Conservation (phyloP, 345 rosid genomes). For the Atalantia buxifolia region DNA sequence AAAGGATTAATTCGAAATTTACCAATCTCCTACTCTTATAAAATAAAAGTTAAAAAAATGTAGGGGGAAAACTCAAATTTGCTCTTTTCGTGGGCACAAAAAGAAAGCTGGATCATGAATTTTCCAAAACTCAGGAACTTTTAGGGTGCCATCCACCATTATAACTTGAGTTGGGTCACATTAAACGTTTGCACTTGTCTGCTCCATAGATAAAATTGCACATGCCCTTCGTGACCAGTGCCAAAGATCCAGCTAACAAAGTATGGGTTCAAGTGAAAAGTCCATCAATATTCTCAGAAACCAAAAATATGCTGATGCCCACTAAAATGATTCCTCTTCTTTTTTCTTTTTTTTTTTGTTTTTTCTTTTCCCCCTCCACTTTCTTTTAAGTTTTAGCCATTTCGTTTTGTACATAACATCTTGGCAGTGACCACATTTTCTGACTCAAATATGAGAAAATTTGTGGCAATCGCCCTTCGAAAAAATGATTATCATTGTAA, state of each 20-base stretch:
- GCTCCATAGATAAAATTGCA: conserved; percentile 24
- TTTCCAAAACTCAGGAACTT: not conserved
- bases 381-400: too few species aligned
- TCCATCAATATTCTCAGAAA: not conserved
- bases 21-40: too few species aligned
- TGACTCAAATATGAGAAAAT: too few species aligned
- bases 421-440: too few species aligned
- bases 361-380: too few species aligned
- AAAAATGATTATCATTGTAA: too few species aligned
- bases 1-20: too few species aligned
- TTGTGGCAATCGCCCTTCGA: too few species aligned
- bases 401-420: too few species aligned
- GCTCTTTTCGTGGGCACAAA: conserved; percentile 1
- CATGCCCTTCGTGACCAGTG: conserved; percentile 16
- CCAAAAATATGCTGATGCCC: not conserved
- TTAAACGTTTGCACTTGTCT: conserved; percentile 3
- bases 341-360: too few species aligned
- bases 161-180: conserved; percentile 20
- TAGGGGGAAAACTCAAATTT: too few species aligned
- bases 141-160: conserved; percentile 5
- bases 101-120: conserved; percentile 4
- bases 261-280: not conserved
- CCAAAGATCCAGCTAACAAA: conserved; percentile 3
- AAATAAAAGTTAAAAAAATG: too few species aligned
- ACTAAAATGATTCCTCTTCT: not conserved